A percentile compares a stretch with the other conserved stretches of the same genome.
Conservation (phyloP, 179 eudicot species). For the Drosera spatulata region DNA sequence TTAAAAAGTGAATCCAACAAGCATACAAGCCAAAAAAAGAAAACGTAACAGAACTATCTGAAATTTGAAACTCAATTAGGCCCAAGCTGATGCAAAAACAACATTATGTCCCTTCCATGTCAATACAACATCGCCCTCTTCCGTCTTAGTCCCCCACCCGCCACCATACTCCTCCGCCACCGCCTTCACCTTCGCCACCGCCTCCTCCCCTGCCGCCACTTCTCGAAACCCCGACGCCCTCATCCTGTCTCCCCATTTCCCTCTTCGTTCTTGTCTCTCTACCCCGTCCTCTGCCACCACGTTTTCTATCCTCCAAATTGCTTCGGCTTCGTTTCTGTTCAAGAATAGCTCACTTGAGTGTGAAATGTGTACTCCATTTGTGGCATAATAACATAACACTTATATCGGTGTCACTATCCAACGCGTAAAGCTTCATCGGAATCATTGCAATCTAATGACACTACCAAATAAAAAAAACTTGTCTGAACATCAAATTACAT, state of each 20-base stretch:
- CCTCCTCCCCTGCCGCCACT: conserved; percentile 43
- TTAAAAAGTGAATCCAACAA: too few relatives aligned
- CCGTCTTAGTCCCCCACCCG: conserved; percentile 96
- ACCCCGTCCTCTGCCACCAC: conserved; percentile 71
- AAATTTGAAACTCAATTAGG: conserved; percentile 15
- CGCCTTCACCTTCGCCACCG: conserved; percentile 50
- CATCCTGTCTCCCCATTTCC: conserved; percentile 66
- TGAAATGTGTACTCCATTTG: too few relatives aligned
- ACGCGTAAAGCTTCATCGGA: too few relatives aligned
- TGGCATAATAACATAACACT: too few relatives aligned
- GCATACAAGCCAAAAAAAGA: too few relatives aligned
- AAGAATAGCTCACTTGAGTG: too few relatives aligned
- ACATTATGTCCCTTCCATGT: conserved; percentile 98
- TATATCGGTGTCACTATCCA: too few relatives aligned
- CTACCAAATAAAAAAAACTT: too few relatives aligned
- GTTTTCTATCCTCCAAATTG: conserved; percentile 83
- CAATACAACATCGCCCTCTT: conserved; percentile 72
- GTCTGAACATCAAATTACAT: too few relatives aligned
- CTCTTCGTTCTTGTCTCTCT: conserved; percentile 61
- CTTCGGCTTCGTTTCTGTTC: conserved; percentile 49
- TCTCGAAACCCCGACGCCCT: conserved; percentile 39
- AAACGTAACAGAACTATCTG: too few relatives aligned
- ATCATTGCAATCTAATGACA: too few relatives aligned
- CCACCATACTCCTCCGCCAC: conserved; percentile 92
- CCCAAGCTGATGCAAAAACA: conserved; percentile 83